A percentile compares a stretch with the other conserved stretches of the same genome.
These are phyloP conservation scores for Telfairia occidentalis DNA, from an alignment of 331 rosid genomes.

Conservation along the genomic window DNA sequence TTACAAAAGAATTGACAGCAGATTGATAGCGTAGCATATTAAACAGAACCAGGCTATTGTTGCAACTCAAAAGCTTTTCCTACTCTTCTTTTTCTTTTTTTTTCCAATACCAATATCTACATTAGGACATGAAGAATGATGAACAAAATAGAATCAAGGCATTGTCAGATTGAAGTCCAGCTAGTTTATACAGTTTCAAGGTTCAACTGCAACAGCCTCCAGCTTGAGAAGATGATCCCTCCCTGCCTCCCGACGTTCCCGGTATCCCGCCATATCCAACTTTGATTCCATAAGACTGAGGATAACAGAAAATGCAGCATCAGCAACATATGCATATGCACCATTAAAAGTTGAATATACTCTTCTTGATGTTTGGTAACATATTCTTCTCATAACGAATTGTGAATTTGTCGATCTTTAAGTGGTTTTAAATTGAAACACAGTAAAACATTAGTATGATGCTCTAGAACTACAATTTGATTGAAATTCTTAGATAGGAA, in stretches of 20 bases:
- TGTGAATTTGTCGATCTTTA: neutral
- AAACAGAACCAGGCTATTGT: neutral
- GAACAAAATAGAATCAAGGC: neutral
- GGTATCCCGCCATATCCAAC: constrained; percentile 98
- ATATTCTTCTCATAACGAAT: neutral
- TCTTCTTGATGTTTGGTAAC: neutral
- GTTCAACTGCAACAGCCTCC: constrained; percentile 88
- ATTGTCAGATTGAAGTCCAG: constrained; percentile 16
- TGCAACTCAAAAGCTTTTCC: neutral
- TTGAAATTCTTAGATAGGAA: neutral
- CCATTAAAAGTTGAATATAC: neutral
- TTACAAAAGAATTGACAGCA: neutral
- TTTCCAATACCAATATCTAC: neutral
- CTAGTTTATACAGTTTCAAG: constrained; percentile 12
- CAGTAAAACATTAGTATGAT: neutral
- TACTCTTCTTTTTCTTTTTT: neutral
- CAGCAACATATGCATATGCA: neutral
- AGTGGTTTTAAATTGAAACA: neutral
- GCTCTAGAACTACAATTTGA: neutral
- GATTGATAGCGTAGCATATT: neutral
- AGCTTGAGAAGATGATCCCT: constrained; percentile 68
- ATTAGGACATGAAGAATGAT: neutral
- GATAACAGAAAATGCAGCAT: constrained; percentile 16
- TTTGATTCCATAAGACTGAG: constrained; percentile 95
- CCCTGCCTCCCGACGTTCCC: constrained; percentile 92